A percentile compares a stretch with the other conserved stretches of the same genome.
phyloP scores from a whole-genome alignment of 108 stramenopile genomes.

The Mediolabrus comicus region DNA sequence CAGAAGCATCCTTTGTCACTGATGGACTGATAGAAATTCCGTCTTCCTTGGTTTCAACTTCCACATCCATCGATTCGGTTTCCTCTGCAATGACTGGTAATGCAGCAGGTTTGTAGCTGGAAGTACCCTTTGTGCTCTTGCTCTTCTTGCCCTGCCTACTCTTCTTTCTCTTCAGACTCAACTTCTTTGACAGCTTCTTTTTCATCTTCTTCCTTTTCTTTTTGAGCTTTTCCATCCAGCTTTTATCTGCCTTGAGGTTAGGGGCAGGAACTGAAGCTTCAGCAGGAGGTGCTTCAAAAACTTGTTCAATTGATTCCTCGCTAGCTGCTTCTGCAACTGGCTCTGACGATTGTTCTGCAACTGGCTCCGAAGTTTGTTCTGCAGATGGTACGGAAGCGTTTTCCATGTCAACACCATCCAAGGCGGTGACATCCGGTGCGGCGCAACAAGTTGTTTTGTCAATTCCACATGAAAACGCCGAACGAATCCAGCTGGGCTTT shows the following conservation, averaged over 20 bases:
- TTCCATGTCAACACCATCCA: neutral
- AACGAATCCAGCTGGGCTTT: neutral
- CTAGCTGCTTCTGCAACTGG: neutral
- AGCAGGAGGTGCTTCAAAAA: neutral
- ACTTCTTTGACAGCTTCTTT: neutral
- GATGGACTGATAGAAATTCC: too few species aligned
- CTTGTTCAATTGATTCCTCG: neutral
- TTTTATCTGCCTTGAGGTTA: neutral
- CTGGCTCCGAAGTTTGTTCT: neutral
- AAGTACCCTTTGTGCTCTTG: too few species aligned
- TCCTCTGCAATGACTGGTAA: neutral
- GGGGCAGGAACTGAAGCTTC: neutral
- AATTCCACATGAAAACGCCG: too few species aligned
- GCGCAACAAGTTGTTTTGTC: neutral
- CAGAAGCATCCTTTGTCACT: too few species aligned
- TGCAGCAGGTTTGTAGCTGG: too few species aligned
- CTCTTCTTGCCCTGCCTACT: too few species aligned
- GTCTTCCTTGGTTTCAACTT: neutral
- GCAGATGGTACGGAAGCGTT: neutral
- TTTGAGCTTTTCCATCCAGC: neutral
- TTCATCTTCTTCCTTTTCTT: neutral
- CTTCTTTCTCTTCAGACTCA: neutral
- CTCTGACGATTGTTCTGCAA: neutral
- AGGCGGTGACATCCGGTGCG: neutral
- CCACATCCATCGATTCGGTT: neutral